These are phyloP conservation scores for Ganoderma sinense DNA, from an alignment of 1,284 basidiomycete species.

Conservation along the genomic window DNA sequence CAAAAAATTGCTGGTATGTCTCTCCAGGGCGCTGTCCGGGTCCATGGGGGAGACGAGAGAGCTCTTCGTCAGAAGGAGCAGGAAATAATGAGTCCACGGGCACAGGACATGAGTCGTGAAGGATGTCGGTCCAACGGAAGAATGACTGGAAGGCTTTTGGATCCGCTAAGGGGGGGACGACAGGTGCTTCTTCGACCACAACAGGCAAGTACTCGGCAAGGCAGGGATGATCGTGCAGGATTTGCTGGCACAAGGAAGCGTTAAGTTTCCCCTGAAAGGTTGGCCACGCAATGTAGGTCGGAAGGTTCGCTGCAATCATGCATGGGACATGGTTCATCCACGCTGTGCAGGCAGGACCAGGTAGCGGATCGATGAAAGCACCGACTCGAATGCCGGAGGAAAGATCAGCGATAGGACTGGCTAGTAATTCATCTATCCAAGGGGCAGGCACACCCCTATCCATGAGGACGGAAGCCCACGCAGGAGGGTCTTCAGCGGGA, in stretches of 20 bases:
- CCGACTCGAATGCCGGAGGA: background rate
- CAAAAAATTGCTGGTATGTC: conserved; percentile 4
- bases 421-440: background rate
- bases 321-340: background rate
- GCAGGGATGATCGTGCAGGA: background rate
- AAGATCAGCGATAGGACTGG: background rate
- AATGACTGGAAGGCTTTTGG: background rate
- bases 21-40: conserved; percentile 9
- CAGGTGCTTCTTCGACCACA: background rate
- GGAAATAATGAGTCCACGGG: background rate
- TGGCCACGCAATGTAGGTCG: background rate
- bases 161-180: background rate
- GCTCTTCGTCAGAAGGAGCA: background rate
- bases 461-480: background rate
- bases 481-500: background rate
- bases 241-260: background rate
- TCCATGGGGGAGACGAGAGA: background rate
- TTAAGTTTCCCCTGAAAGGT: background rate
- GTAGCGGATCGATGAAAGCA: background rate
- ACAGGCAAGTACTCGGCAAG: background rate
- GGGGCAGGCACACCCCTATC: background rate
- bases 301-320: background rate
- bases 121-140: background rate
- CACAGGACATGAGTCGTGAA: background rate
- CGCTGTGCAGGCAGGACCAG: background rate